phyloP scores from a whole-genome alignment of 176 grass and related monocot species.

The Oryza longistaminata region DNA sequence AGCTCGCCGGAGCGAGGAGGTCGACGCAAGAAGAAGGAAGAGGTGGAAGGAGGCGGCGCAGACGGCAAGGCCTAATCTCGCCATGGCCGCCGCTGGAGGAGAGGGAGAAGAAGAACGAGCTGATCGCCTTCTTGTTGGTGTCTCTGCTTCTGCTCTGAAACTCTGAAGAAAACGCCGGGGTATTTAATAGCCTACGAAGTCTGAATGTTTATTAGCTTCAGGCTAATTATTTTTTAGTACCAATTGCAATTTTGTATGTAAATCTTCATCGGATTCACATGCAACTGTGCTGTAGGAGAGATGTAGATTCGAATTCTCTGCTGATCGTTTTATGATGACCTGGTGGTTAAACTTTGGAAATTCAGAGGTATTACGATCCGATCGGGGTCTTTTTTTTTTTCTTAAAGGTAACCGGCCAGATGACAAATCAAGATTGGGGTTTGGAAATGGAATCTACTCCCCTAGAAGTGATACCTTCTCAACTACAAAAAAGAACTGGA shows the following conservation, averaged over 20 bases:
- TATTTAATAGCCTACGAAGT: background rate
- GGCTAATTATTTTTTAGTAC: background rate
- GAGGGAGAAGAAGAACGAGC: background rate
- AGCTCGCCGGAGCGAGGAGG: background rate
- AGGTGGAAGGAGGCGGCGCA: constrained; percentile 21
- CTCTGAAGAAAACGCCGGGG: background rate
- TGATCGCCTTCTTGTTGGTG: background rate
- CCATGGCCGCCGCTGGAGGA: constrained; percentile 18
- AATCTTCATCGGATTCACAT: background rate
- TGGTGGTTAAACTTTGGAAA: background rate
- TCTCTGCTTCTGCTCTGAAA: background rate
- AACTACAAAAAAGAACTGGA: too few species aligned
- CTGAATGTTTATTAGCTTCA: background rate
- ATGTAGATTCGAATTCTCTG: background rate
- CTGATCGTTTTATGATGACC: background rate
- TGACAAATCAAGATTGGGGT: background rate
- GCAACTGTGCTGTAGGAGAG: background rate
- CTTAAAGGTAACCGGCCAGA: background rate
- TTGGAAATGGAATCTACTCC: constrained; percentile 4
- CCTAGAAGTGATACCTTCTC: constrained; percentile 24
- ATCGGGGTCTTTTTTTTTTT: background rate
- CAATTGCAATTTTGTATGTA: background rate
- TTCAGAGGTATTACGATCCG: background rate
- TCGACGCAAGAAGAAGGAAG: background rate
- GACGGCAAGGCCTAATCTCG: constrained; percentile 4